Conservation (phyloP, 164 flowering plant species). For the Umbilicus rupestris region DNA sequence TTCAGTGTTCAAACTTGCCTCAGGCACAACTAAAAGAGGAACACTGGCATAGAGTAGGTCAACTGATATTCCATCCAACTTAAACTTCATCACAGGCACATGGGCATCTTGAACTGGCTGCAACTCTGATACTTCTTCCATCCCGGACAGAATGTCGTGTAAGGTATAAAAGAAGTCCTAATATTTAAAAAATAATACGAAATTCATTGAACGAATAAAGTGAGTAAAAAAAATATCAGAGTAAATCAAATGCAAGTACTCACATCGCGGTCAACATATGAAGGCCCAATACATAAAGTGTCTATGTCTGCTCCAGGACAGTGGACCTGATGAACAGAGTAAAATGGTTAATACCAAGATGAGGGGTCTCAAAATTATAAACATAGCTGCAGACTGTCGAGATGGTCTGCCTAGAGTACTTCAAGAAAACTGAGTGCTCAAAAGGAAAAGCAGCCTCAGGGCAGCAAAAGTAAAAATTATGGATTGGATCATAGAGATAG, state of each 20-base stretch:
- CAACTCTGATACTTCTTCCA: constrained; percentile 78
- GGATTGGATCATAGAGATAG: background rate
- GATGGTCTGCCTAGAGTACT: background rate
- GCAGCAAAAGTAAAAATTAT: too few species aligned
- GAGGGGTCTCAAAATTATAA: background rate
- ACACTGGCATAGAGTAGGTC: constrained; percentile 95
- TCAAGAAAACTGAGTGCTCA: background rate
- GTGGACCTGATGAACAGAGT: constrained; percentile 53
- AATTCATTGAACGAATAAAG: background rate
- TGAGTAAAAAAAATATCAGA: background rate
- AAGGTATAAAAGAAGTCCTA: constrained; percentile 72
- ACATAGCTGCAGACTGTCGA: background rate
- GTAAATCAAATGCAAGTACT: background rate
- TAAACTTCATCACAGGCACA: constrained; percentile 96
- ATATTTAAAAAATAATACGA: background rate
- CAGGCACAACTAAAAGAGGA: constrained; percentile 70
- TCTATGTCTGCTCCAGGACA: constrained; percentile 96
- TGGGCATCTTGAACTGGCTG: constrained; percentile 98
- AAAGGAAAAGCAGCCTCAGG: background rate
- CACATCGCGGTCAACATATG: constrained; percentile 88
- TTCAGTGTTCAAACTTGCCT: constrained; percentile 35
- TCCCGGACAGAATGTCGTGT: constrained; percentile 55
- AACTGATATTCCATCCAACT: constrained; percentile 73
- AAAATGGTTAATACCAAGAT: background rate
- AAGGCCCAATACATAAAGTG: constrained; percentile 91